A percentile compares a stretch with the other conserved stretches of the same genome.
phyloP scores from a whole-genome alignment of 495 filamentous ascomycete genomes.

The Xylaria grammica region DNA sequence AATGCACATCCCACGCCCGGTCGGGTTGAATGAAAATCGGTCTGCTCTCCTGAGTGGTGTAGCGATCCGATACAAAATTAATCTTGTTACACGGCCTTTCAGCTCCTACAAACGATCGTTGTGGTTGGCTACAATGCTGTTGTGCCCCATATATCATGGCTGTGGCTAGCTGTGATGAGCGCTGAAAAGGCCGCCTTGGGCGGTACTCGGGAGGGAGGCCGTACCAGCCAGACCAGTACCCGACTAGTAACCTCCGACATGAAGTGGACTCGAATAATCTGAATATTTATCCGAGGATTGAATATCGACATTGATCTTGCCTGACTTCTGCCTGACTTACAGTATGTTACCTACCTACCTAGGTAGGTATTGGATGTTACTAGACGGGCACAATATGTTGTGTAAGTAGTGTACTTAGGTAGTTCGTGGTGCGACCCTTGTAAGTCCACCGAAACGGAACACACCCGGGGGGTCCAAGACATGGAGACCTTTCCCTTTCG shows the following conservation, averaged over 20 bases:
- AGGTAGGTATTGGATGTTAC: no score
- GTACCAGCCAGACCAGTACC: no score
- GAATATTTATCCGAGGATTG: not conserved
- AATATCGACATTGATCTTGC: not conserved
- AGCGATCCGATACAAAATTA: slow-evolving; percentile 7
- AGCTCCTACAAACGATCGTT: slow-evolving; percentile 3
- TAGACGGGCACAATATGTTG: no score
- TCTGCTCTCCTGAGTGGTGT: slow-evolving; percentile 14
- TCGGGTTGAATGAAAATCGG: slow-evolving; percentile 1
- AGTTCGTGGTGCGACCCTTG: no score
- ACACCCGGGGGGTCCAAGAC: not conserved
- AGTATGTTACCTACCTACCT: no score
- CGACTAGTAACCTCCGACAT: not conserved
- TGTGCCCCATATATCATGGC: not conserved
- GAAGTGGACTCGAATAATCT: not conserved
- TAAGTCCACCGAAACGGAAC: not conserved
- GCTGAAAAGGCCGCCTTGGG: not conserved
- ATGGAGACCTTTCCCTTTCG: slow-evolving; percentile 10
- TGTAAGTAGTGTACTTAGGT: no score
- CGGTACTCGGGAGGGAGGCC: no score
- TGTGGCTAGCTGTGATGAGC: not conserved
- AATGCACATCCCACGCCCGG: not conserved
- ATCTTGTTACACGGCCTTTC: slow-evolving; percentile 16
- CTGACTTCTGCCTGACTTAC: no score
- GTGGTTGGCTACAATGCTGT: not conserved